Conservation (phyloP, 2,329 filamentous ascomycete genomes). For the Akanthomyces uredinophilus region DNA sequence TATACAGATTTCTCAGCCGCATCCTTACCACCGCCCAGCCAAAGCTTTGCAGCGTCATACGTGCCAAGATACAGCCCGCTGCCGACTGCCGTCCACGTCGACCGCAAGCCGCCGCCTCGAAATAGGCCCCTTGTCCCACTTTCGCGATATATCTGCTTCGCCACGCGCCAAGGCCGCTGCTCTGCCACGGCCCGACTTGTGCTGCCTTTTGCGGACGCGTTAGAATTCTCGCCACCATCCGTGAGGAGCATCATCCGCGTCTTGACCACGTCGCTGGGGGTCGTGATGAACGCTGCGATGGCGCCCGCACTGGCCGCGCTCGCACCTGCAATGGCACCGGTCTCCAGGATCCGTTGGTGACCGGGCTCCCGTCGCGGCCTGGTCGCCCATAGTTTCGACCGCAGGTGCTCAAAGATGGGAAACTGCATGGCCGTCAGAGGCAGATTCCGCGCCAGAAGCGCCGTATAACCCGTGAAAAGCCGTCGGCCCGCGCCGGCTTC, state of each 20-base stretch:
- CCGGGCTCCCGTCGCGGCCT: conserved; percentile 24
- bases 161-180: conserved; percentile 52
- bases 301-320: conserved; percentile 72
- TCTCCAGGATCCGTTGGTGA: conserved; percentile 50
- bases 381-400: conserved; percentile 44
- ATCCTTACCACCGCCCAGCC: conserved; percentile 38
- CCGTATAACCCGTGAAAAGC: conserved; percentile 68
- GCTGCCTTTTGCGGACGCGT: conserved; percentile 22
- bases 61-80: conserved; percentile 80
- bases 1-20: not conserved
- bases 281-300: conserved; percentile 74
- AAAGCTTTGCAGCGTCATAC: conserved; percentile 74
- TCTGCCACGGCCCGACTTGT: conserved; percentile 20
- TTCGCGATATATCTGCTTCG: conserved; percentile 58
- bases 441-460: conserved; percentile 74
- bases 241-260: conserved; percentile 80
- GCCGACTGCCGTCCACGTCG: conserved; percentile 75
- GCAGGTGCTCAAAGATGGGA: conserved; percentile 73
- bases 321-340: conserved; percentile 63
- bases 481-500: conserved; percentile 53
- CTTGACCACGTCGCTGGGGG: conserved; percentile 85
- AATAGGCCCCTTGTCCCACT: conserved; percentile 71
- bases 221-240: conserved; percentile 29
- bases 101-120: conserved; percentile 67
- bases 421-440: conserved; percentile 88